phyloP scores from a whole-genome alignment of 163 green algal species.

The Chlamydomonas reinhardtii region DNA sequence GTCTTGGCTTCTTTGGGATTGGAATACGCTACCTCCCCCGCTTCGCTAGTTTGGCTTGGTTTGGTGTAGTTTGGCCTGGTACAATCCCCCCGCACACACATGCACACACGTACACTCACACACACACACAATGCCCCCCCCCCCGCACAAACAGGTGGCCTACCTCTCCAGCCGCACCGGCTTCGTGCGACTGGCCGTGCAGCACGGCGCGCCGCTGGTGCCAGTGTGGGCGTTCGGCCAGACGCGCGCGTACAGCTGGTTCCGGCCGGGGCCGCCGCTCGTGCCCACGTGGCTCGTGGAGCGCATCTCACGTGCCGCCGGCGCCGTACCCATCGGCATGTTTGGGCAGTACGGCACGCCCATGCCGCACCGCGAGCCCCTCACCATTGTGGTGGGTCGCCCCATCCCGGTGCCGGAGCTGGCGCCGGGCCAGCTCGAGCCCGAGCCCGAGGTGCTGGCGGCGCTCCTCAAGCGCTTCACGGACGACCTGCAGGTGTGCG shows the following conservation, averaged over 20 bases:
- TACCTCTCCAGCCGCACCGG: constrained; percentile 77
- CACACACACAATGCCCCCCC: no score
- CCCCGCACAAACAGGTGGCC: constrained; percentile 55
- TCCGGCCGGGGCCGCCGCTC: constrained; percentile 68
- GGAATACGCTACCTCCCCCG: no score
- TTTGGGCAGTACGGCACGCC: constrained; percentile 72
- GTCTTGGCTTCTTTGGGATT: no score
- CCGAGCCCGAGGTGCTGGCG: constrained; percentile 3
- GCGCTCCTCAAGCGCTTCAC: constrained; percentile 28
- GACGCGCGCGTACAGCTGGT: constrained; percentile 75
- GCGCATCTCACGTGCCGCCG: constrained; percentile 49
- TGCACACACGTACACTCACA: no score
- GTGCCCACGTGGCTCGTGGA: constrained; percentile 46
- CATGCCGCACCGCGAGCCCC: constrained; percentile 64
- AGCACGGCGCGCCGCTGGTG: constrained; percentile 74
- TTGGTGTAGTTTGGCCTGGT: no score
- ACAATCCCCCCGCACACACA: no score
- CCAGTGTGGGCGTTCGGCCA: constrained; percentile 90
- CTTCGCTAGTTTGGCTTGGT: no score
- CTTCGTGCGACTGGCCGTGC: constrained; percentile 84
- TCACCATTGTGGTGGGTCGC: constrained; percentile 81
- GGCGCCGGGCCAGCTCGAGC: neutral
- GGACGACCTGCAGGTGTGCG: constrained; percentile 38
- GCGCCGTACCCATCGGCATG: constrained; percentile 82
- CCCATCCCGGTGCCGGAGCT: constrained; percentile 71